Base-by-base conservation (phyloP, 768 basidiomycete genomes). In the Phylloporus scabripes region DNA sequence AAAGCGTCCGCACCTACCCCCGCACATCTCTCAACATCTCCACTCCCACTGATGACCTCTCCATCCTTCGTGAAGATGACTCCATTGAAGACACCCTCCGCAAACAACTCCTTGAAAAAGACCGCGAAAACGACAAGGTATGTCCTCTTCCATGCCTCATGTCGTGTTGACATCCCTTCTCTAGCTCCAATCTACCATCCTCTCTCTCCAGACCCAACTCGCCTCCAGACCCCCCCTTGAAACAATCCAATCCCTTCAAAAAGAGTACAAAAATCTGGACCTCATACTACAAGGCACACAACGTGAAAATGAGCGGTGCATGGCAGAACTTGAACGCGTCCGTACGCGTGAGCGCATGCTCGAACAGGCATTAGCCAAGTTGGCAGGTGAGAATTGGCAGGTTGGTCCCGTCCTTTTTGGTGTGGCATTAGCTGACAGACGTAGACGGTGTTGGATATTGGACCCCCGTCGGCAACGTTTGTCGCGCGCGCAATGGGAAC, bases 381-480 rank as follows among this genome's bases (percentile, higher is more conserved):
- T 89, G 18, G 84, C 80, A 1, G 89, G 89, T 0, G 82, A 86
- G 46, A 85, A 89, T 60, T 92, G 89, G 89, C 85, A 89, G 80
- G 86, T 83, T 49, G 32, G 75, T 43, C 17, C 9, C 11, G 29
- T 10, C 6, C 8, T 23, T 10, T 10, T 58, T 20, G 11, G 15
- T 3, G 23, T 29, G 15, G 20, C 12, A 2, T 23, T 6, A 4
- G 32, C n/a, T 46, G 31, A 37, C 29, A 1, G 26, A 9, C 5
- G 42, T 28, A 69, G 64, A 58, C 58, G 26, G 59, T 57, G 37
- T 63, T 77, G 44, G 70, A 74, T 36, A 66, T 77, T 12, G 58
- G 59, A 4, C 61, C 74, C 14, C 40, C 66, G 11, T 54, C 67
- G 1, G 66, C 67, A 20, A 56, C 67, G 17, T 58, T 60, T 43